phyloP scores from a whole-genome alignment of 2,329 filamentous ascomycete genomes.

The Trichophyton verrucosum region DNA sequence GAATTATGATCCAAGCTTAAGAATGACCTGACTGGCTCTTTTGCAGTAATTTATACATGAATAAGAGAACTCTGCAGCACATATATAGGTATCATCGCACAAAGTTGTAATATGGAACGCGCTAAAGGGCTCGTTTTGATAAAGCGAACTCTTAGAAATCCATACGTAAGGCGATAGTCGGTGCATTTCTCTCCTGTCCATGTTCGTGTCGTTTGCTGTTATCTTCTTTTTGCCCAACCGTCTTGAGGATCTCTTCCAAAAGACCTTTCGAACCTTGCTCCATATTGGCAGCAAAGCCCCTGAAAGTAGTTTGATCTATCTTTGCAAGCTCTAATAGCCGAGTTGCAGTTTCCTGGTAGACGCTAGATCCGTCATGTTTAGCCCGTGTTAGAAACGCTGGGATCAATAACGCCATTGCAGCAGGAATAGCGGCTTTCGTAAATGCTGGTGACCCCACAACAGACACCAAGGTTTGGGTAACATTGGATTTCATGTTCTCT shows the following conservation, averaged over 20 bases:
- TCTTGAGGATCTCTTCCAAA: conserved; percentile 64
- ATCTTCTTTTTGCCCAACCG: conserved; percentile 44
- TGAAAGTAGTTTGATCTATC: conserved; percentile 60
- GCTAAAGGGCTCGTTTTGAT: not conserved
- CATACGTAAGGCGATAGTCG: conserved; percentile 90
- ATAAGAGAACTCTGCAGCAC: too few species aligned
- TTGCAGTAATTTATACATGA: not conserved
- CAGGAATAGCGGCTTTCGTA: conserved; percentile 21
- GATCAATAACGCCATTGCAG: conserved; percentile 61
- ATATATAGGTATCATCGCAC: too few species aligned
- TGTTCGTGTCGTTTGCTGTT: conserved; percentile 30
- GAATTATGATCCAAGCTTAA: not conserved
- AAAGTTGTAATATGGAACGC: not conserved
- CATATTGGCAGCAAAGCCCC: conserved; percentile 59
- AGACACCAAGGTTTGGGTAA: conserved; percentile 63
- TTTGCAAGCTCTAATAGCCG: conserved; percentile 71
- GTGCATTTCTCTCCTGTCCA: conserved; percentile 44
- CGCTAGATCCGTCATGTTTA: conserved; percentile 44
- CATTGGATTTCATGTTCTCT: conserved; percentile 56
- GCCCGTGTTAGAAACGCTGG: conserved; percentile 65
- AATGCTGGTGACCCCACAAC: conserved; percentile 44
- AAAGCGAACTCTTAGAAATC: conserved; percentile 49
- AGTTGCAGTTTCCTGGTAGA: conserved; percentile 61
- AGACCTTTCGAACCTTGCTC: conserved; percentile 57
- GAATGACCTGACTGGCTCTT: not conserved